These are phyloP conservation scores for Taiozyma sp. DNA, from an alignment of 1,139 yeast genomes.

Conservation along the genomic window DNA sequence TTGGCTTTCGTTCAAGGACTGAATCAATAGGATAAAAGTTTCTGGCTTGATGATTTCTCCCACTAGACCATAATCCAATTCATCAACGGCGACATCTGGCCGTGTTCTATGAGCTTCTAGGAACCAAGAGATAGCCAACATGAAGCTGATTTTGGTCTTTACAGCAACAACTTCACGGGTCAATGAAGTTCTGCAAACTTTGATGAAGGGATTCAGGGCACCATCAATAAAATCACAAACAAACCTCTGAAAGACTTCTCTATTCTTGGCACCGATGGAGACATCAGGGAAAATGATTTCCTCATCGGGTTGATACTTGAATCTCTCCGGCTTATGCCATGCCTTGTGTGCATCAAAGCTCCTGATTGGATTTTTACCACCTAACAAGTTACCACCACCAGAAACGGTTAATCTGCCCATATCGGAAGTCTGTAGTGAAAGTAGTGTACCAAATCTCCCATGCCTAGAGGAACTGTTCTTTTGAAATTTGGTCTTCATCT, in stretches of 20 bases:
- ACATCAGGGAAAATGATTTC: constrained; percentile 30
- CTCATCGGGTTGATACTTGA: constrained; percentile 43
- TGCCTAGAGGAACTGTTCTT: constrained; percentile 68
- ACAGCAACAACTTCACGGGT: constrained; percentile 40
- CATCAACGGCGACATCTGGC: constrained; percentile 16
- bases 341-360: constrained; percentile 63
- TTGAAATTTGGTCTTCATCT: constrained; percentile 44
- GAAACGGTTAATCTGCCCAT: constrained; percentile 63
- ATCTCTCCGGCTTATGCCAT: constrained; percentile 49
- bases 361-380: constrained; percentile 45
- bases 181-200: constrained; percentile 28
- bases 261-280: constrained; percentile 31
- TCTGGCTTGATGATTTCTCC: constrained; percentile 66
- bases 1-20: constrained; percentile 49
- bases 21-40: constrained; percentile 55
- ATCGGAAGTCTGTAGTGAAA: constrained; percentile 60
- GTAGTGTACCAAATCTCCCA: constrained; percentile 84
- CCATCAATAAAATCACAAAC: constrained; percentile 64
- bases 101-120: constrained; percentile 36
- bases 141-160: constrained; percentile 40
- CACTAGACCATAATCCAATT: constrained; percentile 53
- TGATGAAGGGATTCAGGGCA: constrained; percentile 66
- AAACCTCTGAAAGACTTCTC: constrained; percentile 37
- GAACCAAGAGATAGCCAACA: constrained; percentile 72
- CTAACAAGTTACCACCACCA: constrained; percentile 65